phyloP scores from a whole-genome alignment of 2,329 filamentous ascomycete genomes.

The Colletotrichum sp. region DNA sequence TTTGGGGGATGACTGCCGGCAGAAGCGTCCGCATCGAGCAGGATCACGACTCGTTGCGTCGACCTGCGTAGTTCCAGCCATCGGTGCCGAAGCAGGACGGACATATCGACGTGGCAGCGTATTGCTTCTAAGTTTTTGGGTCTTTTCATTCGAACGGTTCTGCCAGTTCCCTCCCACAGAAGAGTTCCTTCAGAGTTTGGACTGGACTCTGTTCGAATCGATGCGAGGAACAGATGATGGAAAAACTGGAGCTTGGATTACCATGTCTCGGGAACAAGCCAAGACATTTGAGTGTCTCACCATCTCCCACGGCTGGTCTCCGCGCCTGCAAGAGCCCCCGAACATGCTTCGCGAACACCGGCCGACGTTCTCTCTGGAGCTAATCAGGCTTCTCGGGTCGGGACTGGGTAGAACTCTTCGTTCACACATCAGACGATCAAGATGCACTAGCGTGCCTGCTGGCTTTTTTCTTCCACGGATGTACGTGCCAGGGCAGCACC shows the following conservation, averaged over 20 bases:
- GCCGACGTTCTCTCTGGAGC: neutral
- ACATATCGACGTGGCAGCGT: neutral
- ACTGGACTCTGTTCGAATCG: neutral
- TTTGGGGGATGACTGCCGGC: neutral
- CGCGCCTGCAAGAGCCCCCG: slow-evolving; percentile 2
- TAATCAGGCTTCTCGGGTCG: neutral
- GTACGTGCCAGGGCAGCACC: neutral
- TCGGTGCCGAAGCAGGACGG: neutral
- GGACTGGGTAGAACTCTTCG: neutral
- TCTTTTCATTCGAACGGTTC: neutral
- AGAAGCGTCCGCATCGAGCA: neutral
- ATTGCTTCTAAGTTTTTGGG: neutral
- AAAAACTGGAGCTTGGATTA: slow-evolving; percentile 1
- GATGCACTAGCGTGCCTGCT: neutral
- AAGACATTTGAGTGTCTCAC: slow-evolving; percentile 14
- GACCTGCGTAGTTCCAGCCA: neutral
- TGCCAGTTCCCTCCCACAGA: neutral
- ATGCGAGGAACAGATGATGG: neutral
- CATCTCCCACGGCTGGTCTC: slow-evolving; percentile 12
- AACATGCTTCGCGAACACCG: slow-evolving; percentile 16
- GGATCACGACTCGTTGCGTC: neutral
- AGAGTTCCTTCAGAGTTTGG: neutral
- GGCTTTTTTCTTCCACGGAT: neutral
- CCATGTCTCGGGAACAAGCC: slow-evolving; percentile 11
- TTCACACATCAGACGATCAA: slow-evolving; percentile 10